Base-by-base conservation (phyloP, 2,329 filamentous ascomycete species). In the Akanthomyces dipterigenus region DNA sequence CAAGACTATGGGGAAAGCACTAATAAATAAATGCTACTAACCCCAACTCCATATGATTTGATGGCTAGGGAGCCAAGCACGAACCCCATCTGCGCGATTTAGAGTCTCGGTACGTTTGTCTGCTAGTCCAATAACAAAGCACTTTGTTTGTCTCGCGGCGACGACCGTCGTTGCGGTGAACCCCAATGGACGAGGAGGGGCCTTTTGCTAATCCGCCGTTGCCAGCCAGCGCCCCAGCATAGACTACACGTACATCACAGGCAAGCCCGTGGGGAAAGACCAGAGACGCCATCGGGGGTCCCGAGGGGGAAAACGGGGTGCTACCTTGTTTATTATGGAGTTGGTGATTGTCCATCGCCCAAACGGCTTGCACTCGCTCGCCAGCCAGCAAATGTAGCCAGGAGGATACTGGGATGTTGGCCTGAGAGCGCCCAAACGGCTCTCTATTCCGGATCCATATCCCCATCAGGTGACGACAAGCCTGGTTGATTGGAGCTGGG, bases 391-490 rank as follows among this genome's bases (percentile, higher is more conserved):
- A 31, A 28, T 48, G 45, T 31, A 57, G 38, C 42, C 28, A 50
- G 34, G 55, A 50, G 34, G 55, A 24, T 46, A 34, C 3, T 42
- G 14, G 40, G 54, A 20, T 3, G 26, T 42, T 5, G 38, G 12
- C 43, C 45, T 50, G 16, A 34, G 38, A 34, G 46, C 36, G 31
- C 26, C 55, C 34, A 36, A 60, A 53, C 49, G 57, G 57, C 36
- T 53, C 49, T 54, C 38, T 54, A 16, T 36, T 46, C 49, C 48
- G 36, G 48, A 45, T 54, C 57, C 57, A 60, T 60, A 38, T 36
- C 28, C 26, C 40, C 48, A 34, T 60, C 48, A 60, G 57, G 57
- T 54, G 57, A 60, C 36, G 55, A 43, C 36, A 36, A 54, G 36
- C 28, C 48, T 49, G 22, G 49, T 18, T 60, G 36, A 42, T 45